phyloP scores from a whole-genome alignment of 768 basidiomycete species.

The Pleurotus giganteus region DNA sequence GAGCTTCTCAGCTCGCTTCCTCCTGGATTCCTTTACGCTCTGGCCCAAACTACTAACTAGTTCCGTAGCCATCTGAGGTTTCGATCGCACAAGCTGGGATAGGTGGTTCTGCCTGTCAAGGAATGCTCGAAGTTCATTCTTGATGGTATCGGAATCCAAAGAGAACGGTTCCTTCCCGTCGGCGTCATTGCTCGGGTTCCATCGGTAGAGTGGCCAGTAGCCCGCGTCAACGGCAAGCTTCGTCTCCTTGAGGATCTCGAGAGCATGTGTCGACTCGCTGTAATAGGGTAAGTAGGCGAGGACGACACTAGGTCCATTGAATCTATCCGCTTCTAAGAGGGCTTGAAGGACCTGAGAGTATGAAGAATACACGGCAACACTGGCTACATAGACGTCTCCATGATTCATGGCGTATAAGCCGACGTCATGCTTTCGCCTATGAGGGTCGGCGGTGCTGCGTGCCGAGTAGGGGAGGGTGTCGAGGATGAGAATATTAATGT shows the following conservation, averaged over 20 bases:
- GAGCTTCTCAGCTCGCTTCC: slow-evolving; percentile 74
- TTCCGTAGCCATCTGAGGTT: slow-evolving; percentile 77
- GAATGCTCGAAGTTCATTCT: slow-evolving; percentile 91
- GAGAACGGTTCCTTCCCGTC: slow-evolving; percentile 81
- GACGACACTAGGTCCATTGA: slow-evolving; percentile 87
- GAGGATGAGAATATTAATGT: slow-evolving; percentile 94
- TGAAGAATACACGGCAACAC: slow-evolving; percentile 92
- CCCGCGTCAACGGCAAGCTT: slow-evolving; percentile 95
- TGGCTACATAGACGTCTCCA: slow-evolving; percentile 94
- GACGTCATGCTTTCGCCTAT: slow-evolving; percentile 90
- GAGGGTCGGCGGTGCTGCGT: slow-evolving; percentile 64
- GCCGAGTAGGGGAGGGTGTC: slow-evolving; percentile 89
- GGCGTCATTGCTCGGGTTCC: slow-evolving; percentile 86
- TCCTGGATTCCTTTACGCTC: slow-evolving; percentile 80
- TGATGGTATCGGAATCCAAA: slow-evolving; percentile 91
- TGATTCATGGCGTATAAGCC: slow-evolving; percentile 99
- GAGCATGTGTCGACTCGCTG: slow-evolving; percentile 70
- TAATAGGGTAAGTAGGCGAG: slow-evolving; percentile 93
- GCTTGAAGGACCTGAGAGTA: slow-evolving; percentile 94
- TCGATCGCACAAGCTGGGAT: slow-evolving; percentile 84
- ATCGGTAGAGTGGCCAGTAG: slow-evolving; percentile 98
- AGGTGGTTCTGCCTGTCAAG: slow-evolving; percentile 96
- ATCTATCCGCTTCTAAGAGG: slow-evolving; percentile 86
- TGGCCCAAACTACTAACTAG: slow-evolving; percentile 84
- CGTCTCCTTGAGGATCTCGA: slow-evolving; percentile 95